These are phyloP conservation scores for Cyphellophora attinorum DNA, from an alignment of 2,329 filamentous ascomycete species.

Conservation along the genomic window DNA sequence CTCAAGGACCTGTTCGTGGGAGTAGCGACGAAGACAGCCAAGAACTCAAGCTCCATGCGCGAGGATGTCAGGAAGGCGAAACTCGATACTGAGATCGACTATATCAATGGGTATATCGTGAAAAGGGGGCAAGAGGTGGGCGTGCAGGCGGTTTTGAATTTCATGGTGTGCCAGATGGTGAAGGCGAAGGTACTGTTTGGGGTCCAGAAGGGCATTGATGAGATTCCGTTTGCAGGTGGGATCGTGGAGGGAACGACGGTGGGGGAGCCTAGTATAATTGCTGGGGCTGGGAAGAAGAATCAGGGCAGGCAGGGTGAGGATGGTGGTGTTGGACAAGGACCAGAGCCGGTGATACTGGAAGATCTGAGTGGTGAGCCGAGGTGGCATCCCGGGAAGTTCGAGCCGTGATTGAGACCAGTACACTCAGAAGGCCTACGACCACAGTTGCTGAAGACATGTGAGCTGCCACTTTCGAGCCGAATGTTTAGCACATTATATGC, in stretches of 20 bases:
- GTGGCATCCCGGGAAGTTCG: no score
- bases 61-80: constrained; percentile 52
- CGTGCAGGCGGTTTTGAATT: constrained; percentile 62
- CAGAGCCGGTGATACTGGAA: no score
- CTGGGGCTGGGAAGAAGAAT: no score
- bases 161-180: constrained; percentile 62
- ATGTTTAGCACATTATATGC: no score
- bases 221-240: neutral
- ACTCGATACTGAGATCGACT: constrained; percentile 63
- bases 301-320: no score
- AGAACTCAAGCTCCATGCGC: constrained; percentile 58
- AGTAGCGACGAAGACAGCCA: constrained; percentile 44
- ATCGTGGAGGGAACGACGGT: neutral
- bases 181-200: constrained; percentile 49
- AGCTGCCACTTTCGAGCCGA: no score
- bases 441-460: no score
- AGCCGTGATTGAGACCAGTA: no score
- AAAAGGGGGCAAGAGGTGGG: constrained; percentile 61
- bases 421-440: no score
- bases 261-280: no score
- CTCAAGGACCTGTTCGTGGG: constrained; percentile 51
- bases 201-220: neutral
- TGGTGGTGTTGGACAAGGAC: no score
- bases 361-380: no score
- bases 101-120: constrained; percentile 81